Conservation (phyloP, 495 filamentous ascomycete species). For the Talaromyces borbonicus region DNA sequence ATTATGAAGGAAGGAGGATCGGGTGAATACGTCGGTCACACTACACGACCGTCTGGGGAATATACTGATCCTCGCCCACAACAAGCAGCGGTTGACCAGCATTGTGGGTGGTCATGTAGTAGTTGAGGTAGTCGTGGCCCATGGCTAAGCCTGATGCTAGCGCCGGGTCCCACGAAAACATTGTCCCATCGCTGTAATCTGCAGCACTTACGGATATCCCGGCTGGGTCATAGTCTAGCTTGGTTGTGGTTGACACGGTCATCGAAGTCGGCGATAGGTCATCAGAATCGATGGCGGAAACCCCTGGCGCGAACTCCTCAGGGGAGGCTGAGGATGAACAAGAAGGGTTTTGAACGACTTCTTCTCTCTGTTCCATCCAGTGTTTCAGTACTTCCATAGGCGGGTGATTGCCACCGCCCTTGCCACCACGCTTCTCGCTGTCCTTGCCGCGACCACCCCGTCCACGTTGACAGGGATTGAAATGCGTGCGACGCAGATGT, state of each 20-base stretch:
- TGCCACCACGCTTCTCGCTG: slow-evolving; percentile 63
- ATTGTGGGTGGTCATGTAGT: slow-evolving; percentile 22
- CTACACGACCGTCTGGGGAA: slow-evolving; percentile 13
- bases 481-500: slow-evolving; percentile 83
- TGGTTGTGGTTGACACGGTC: background rate
- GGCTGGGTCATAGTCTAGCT: slow-evolving; percentile 1
- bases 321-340: too few species aligned
- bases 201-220: background rate
- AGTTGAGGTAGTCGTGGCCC: slow-evolving; percentile 26
- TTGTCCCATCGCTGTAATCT: slow-evolving; percentile 9
- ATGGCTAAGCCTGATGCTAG: slow-evolving; percentile 6
- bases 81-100: slow-evolving; percentile 17
- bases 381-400: slow-evolving; percentile 70
- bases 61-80: slow-evolving; percentile 26
- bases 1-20: too few species aligned
- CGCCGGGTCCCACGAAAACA: slow-evolving; percentile 22
- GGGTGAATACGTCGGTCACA: slow-evolving; percentile 14
- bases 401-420: slow-evolving; percentile 74
- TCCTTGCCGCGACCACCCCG: slow-evolving; percentile 43
- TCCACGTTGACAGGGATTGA: slow-evolving; percentile 54
- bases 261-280: background rate
- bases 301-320: slow-evolving; percentile 6
- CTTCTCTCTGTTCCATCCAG: slow-evolving; percentile 70
- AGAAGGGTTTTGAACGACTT: slow-evolving; percentile 26
- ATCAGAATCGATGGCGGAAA: background rate